These are phyloP conservation scores for Sapria himalayana DNA, from an alignment of 345 rosid genomes.

Conservation along the genomic window DNA sequence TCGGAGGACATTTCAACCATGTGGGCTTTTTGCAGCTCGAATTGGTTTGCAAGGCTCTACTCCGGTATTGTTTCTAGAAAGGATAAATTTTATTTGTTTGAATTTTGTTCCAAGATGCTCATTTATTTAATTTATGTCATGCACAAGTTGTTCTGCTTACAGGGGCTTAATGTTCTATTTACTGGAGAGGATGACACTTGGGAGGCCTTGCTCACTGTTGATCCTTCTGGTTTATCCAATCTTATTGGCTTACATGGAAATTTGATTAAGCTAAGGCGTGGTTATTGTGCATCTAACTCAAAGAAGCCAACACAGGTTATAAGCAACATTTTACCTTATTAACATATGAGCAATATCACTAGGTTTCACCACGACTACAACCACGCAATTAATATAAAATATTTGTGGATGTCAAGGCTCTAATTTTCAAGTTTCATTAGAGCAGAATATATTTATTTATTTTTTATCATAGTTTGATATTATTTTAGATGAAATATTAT, in stretches of 20 bases:
- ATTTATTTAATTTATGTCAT: slow-evolving; percentile 5
- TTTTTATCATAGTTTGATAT: too few relatives aligned
- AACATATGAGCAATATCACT: too few relatives aligned
- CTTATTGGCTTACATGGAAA: slow-evolving; percentile 40
- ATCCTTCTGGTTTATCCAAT: slow-evolving; percentile 56
- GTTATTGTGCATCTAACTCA: slow-evolving; percentile 47
- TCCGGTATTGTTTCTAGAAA: slow-evolving; percentile 18
- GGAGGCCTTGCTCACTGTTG: slow-evolving; percentile 91
- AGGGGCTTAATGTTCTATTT: slow-evolving; percentile 90
- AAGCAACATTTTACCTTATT: not conserved
- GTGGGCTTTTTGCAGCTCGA: slow-evolving; percentile 95
- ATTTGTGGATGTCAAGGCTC: too few relatives aligned
- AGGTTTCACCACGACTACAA: too few relatives aligned
- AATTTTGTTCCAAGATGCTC: slow-evolving; percentile 1
- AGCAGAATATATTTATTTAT: too few relatives aligned
- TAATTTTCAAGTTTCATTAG: too few relatives aligned
- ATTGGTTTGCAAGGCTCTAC: slow-evolving; percentile 72
- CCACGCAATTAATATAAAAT: too few relatives aligned
- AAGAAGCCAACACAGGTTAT: slow-evolving; percentile 79
- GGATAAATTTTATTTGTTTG: slow-evolving; percentile 3
- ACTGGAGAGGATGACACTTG: slow-evolving; percentile 90
- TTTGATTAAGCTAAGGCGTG: slow-evolving; percentile 82
- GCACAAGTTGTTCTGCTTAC: slow-evolving; percentile 11
- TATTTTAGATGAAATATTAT: too few relatives aligned
- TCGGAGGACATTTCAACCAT: slow-evolving; percentile 75